Evolutionary conservation across 192 early-diverging fungal species (phyloP), one percentile per base, ranked within the genome.

Genomic region (Umbelopsis isabellina): DNA sequence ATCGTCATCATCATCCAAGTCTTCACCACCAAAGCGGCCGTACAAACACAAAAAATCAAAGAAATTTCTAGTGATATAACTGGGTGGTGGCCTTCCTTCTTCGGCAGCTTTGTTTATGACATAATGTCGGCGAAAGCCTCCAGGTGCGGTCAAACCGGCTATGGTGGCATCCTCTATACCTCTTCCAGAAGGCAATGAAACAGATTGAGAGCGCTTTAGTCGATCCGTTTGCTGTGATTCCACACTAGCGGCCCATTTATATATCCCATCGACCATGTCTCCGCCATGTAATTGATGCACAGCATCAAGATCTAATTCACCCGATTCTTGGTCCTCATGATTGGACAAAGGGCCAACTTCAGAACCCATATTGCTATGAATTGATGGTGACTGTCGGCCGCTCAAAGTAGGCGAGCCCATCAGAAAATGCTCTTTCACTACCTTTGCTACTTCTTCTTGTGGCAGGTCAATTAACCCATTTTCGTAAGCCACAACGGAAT

Each of bases 1-100:
- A 12, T 51, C 69, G 67, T 89, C 89, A 70, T 93, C 92, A 49
- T 92, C 91, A 30, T 93, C 92, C 65, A 91, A 86, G 66, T 94
- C 93, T 76, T 94, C 95, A 33, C 95, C 96, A 23, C 93, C 96
- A 79, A 95, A 98, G 71, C 93, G 95, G 53, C 95, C 95, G 58
- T 94, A 97, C 74, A 98, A 81, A 21, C 89, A 91, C 66, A 98
- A 84, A 68, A 96, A 97, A 76, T 98, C 97, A 64, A 98, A 88
- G 84, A 97, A 98, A 76, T 93, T 97, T 20, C 88, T 76, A 2
- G 97, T 98, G 70, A 96, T 78, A 30, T 87, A 86, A 64, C 91
- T 92, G 0, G 95, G 92, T 49, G 82, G 81, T n/a, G 79, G 75
- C 15, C 84, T 86, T 18, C 96, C 96, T 68, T 86, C 83, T 23